Percentiles rank a stretch among this genome's conserved stretches.
phyloP scores from a whole-genome alignment of 345 rosid genomes.

The Arabidopsis arenosa region DNA sequence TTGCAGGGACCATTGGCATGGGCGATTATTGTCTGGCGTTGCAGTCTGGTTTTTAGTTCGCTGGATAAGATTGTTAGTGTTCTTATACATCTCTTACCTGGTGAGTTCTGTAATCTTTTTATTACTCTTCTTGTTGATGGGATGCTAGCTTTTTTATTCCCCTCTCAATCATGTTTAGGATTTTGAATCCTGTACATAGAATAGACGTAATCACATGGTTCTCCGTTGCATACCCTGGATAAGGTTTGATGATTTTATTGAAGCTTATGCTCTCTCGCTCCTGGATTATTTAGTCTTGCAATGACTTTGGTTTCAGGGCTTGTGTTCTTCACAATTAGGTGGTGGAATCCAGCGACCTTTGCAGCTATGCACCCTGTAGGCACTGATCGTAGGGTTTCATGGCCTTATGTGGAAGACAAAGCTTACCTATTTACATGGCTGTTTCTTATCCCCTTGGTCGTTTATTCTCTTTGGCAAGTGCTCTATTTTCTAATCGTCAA shows the following conservation, averaged over 20 bases:
- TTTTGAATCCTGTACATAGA: background rate
- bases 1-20: conserved; percentile 94
- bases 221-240: background rate
- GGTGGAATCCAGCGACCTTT: conserved; percentile 97
- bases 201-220: background rate
- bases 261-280: conserved; percentile 4
- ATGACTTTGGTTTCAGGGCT: conserved; percentile 58
- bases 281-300: conserved; percentile 20
- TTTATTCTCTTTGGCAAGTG: conserved; percentile 87
- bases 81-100: conserved; percentile 96
- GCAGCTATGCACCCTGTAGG: conserved; percentile 94
- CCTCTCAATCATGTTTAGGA: background rate
- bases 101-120: conserved; percentile 51
- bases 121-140: background rate
- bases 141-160: background rate
- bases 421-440: conserved; percentile 82
- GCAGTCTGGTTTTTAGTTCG: conserved; percentile 98
- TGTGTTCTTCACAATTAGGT: conserved; percentile 92
- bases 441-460: conserved; percentile 83
- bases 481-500: conserved; percentile 90
- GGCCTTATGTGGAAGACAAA: conserved; percentile 92
- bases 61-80: conserved; percentile 91
- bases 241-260: background rate
- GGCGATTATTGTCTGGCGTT: conserved; percentile 97
- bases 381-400: conserved; percentile 61